Evolutionary conservation across 805 yeast genomes (phyloP).

Genomic region (Candida jianshihensis): DNA sequence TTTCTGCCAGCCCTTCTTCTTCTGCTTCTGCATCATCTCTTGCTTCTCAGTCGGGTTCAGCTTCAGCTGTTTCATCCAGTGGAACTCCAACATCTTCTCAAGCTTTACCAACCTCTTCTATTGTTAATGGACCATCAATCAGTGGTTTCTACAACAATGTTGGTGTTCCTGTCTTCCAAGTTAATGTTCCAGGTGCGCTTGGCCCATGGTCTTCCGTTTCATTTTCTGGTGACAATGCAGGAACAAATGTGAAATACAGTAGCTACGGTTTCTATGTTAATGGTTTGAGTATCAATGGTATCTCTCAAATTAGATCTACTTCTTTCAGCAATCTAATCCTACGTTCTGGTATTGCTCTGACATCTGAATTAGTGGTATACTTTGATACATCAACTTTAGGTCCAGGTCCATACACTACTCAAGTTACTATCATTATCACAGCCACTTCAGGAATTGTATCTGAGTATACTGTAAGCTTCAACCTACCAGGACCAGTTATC

Average conservation of each 20-base stretch:
- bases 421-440: background rate
- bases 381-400: constrained; percentile 51
- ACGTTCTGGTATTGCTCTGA: constrained; percentile 3
- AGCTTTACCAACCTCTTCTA: background rate
- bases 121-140: constrained; percentile 15
- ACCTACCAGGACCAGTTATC: too few species aligned
- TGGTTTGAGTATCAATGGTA: too few species aligned
- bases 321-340: constrained; percentile 32
- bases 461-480: too few species aligned
- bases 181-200: constrained; percentile 35
- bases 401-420: constrained; percentile 44
- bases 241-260: constrained; percentile 25
- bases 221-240: constrained; percentile 46
- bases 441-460: too few species aligned
- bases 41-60: too few species aligned
- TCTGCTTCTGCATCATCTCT: background rate
- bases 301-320: constrained; percentile 1
- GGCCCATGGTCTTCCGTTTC: constrained; percentile 52
- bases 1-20: background rate
- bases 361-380: constrained; percentile 27
- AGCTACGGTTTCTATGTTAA: constrained; percentile 35
- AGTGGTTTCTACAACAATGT: constrained; percentile 24
- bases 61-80: background rate
- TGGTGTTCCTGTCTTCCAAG: constrained; percentile 42
- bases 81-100: too few species aligned